phyloP scores from a whole-genome alignment of 345 rosid genomes.

The Bruguiera parviflora region DNA sequence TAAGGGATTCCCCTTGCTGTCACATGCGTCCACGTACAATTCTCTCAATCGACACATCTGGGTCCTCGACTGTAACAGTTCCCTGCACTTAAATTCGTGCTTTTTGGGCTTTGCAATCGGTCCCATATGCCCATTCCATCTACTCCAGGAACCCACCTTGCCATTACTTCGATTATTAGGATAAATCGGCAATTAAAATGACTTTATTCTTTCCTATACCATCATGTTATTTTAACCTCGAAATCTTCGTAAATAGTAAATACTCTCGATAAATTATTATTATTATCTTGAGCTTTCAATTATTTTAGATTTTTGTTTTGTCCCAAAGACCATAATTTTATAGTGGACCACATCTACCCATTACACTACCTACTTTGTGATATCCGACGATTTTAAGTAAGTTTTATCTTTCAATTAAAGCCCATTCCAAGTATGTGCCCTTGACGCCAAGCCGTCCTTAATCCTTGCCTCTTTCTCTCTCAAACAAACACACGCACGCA shows the following conservation, averaged over 20 bases:
- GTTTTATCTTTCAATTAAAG: too few relatives aligned
- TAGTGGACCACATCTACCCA: background rate
- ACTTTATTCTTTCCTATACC: too few relatives aligned
- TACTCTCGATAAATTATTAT: background rate
- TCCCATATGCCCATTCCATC: background rate
- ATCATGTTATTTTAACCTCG: too few relatives aligned
- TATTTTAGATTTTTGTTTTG: background rate
- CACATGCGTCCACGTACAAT: constrained; percentile 1
- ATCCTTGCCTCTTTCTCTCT: too few relatives aligned
- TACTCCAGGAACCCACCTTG: background rate
- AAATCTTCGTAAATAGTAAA: too few relatives aligned
- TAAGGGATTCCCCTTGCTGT: background rate
- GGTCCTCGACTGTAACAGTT: constrained; percentile 5
- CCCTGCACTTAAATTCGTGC: constrained; percentile 7
- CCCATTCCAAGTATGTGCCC: too few relatives aligned
- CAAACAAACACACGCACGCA: too few relatives aligned
- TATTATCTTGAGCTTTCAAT: background rate
- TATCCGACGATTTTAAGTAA: too few relatives aligned
- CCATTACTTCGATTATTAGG: background rate
- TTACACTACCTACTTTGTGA: too few relatives aligned
- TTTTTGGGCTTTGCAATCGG: constrained; percentile 15
- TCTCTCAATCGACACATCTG: background rate
- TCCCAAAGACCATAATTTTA: background rate
- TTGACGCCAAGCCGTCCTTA: too few relatives aligned
- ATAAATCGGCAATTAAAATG: too few relatives aligned